Conservation (phyloP, 2,329 filamentous ascomycete genomes). For the Magnaporthales sp. region DNA sequence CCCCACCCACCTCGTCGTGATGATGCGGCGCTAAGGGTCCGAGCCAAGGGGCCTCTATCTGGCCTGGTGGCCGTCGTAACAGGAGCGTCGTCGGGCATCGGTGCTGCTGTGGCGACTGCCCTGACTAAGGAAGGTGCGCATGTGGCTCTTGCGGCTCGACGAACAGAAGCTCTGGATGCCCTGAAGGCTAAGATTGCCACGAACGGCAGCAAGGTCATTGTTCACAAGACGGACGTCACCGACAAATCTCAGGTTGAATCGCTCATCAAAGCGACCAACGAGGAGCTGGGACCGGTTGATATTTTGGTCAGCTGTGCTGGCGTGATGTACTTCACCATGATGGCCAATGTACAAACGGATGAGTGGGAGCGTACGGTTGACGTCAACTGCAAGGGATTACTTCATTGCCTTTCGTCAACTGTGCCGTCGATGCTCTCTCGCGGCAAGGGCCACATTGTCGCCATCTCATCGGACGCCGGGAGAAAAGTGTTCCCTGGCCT, state of each 20-base stretch:
- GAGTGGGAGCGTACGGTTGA: conserved; percentile 79
- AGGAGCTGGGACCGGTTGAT: conserved; percentile 63
- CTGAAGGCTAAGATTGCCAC: conserved; percentile 59
- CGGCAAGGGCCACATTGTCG: conserved; percentile 42
- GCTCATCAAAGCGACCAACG: conserved; percentile 49
- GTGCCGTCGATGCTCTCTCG: neutral
- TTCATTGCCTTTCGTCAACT: conserved; percentile 61
- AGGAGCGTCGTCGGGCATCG: neutral
- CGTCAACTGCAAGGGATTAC: conserved; percentile 77
- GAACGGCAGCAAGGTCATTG: conserved; percentile 53
- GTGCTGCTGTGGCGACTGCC: conserved; percentile 59
- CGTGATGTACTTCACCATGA: conserved; percentile 86
- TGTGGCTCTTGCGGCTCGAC: conserved; percentile 63
- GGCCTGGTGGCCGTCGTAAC: neutral
- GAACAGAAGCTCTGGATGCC: conserved; percentile 57
- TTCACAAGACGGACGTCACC: neutral
- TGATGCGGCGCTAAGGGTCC: conserved; percentile 64
- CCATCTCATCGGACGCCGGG: conserved; percentile 75
- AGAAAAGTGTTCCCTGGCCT: conserved; percentile 75
- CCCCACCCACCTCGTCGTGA: conserved; percentile 62
- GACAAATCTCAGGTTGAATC: conserved; percentile 50
- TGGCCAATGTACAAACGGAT: conserved; percentile 64
- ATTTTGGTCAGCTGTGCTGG: conserved; percentile 74
- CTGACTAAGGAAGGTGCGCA: conserved; percentile 64
- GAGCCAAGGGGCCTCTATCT: neutral